These are phyloP conservation scores for Tremella fuciformis DNA, from an alignment of 768 basidiomycete species.

Conservation along the genomic window DNA sequence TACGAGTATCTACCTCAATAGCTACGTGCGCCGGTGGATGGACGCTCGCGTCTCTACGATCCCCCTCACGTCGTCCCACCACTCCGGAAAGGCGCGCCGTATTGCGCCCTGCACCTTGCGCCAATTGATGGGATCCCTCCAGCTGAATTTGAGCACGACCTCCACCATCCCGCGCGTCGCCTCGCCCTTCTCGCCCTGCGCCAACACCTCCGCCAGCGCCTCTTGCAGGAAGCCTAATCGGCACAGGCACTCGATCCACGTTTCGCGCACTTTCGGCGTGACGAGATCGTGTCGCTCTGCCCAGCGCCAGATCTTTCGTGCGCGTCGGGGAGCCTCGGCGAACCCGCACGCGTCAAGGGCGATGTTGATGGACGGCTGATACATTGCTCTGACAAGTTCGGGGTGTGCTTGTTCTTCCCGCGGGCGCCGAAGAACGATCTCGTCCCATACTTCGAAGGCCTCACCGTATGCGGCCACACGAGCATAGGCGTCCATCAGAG, in stretches of 20 bases:
- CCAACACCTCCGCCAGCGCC: constrained; percentile 63
- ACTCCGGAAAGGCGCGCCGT: constrained; percentile 25
- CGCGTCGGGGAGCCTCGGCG: constrained; percentile 58
- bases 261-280: constrained; percentile 71
- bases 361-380: constrained; percentile 66
- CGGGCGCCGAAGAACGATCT: constrained; percentile 56
- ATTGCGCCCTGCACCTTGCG: constrained; percentile 17
- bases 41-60: constrained; percentile 4
- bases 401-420: constrained; percentile 5
- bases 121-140: constrained; percentile 19
- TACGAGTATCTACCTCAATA: too few species aligned
- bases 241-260: constrained; percentile 82
- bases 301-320: constrained; percentile 60
- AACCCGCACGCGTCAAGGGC: constrained; percentile 80
- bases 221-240: constrained; percentile 65
- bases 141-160: constrained; percentile 37
- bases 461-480: constrained; percentile 69
- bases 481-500: constrained; percentile 85
- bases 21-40: too few species aligned
- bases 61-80: constrained; percentile 29
- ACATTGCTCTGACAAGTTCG: constrained; percentile 56
- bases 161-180: constrained; percentile 18
- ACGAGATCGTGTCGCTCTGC: constrained; percentile 58
- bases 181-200: constrained; percentile 51
- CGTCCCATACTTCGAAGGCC: constrained; percentile 75